Percentiles rank a stretch among this genome's conserved stretches.
These are phyloP conservation scores for Cytospora piceae DNA, from an alignment of 2,329 filamentous ascomycete genomes.

Conservation along the genomic window DNA sequence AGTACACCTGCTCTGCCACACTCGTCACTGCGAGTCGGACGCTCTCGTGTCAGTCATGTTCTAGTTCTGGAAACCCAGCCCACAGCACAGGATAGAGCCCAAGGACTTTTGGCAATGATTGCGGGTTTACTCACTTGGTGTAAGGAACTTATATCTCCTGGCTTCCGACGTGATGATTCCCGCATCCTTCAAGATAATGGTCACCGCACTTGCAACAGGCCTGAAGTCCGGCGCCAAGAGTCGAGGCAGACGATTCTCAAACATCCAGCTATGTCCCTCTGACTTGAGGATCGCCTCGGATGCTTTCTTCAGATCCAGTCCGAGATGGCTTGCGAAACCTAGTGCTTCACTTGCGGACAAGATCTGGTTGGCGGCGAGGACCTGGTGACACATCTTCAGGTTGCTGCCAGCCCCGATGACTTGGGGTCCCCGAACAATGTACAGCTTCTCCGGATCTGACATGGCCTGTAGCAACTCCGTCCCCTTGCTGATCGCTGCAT, in stretches of 20 bases:
- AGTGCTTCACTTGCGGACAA: conserved; percentile 62
- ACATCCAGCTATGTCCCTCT: conserved; percentile 63
- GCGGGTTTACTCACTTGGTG: conserved; percentile 43
- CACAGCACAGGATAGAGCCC: no score
- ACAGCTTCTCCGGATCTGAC: conserved; percentile 64
- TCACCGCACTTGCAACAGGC: conserved; percentile 61
- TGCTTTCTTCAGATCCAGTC: conserved; percentile 51
- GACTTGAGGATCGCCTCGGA: conserved; percentile 50
- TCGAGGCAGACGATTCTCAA: conserved; percentile 60
- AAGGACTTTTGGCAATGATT: no score
- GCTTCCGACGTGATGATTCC: conserved; percentile 71
- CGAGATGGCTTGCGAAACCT: conserved; percentile 60
- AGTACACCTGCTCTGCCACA: conserved; percentile 67
- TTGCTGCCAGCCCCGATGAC: conserved; percentile 64
- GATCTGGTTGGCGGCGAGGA: conserved; percentile 67
- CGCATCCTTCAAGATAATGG: conserved; percentile 64
- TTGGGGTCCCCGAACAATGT: conserved; percentile 56
- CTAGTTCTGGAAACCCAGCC: background rate
- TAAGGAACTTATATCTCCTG: conserved; percentile 59
- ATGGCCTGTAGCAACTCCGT: conserved; percentile 65
- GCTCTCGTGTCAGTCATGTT: background rate
- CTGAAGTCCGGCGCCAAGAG: conserved; percentile 57
- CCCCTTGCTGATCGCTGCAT: conserved; percentile 60
- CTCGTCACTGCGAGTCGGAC: conserved; percentile 48
- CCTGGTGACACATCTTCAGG: conserved; percentile 67